These are phyloP conservation scores for Carex arenaria DNA, from an alignment of 202 grass and related monocot species.

Conservation along the genomic window DNA sequence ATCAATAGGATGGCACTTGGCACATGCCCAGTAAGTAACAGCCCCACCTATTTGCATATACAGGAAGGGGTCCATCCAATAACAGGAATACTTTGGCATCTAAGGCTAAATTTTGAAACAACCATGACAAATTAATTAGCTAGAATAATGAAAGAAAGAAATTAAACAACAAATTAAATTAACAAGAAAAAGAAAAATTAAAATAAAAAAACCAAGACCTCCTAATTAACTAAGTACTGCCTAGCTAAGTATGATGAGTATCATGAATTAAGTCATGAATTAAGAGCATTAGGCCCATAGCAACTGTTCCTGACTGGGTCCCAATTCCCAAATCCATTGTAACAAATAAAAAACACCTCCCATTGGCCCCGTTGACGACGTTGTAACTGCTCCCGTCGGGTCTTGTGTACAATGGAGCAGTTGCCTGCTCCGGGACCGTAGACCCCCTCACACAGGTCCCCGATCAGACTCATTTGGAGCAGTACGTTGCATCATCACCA, in stretches of 20 bases:
- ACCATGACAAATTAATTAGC: no score
- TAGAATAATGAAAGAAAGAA: background rate
- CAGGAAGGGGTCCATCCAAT: no score
- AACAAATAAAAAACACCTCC: slow-evolving; percentile 70
- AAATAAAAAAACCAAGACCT: background rate
- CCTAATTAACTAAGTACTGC: slow-evolving; percentile 5
- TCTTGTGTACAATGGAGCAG: slow-evolving; percentile 42
- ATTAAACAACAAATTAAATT: background rate
- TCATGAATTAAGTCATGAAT: no score
- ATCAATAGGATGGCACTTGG: no score
- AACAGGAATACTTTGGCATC: background rate
- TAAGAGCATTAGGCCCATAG: slow-evolving; percentile 66
- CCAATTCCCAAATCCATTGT: slow-evolving; percentile 96
- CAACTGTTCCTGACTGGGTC: slow-evolving; percentile 41
- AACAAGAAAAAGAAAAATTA: no score
- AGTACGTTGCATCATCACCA: slow-evolving; percentile 51
- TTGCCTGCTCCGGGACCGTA: slow-evolving; percentile 73
- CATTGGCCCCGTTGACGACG: slow-evolving; percentile 65
- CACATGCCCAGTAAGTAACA: no score
- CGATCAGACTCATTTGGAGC: slow-evolving; percentile 92
- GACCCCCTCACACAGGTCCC: slow-evolving; percentile 63
- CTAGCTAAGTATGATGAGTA: background rate
- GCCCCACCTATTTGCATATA: no score
- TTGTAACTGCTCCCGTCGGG: slow-evolving; percentile 60
- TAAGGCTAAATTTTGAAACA: background rate